Evolutionary conservation across 2,329 filamentous ascomycete genomes (phyloP), one percentile per base, ranked within the genome.

Genomic region (Neonectria ditissima): DNA sequence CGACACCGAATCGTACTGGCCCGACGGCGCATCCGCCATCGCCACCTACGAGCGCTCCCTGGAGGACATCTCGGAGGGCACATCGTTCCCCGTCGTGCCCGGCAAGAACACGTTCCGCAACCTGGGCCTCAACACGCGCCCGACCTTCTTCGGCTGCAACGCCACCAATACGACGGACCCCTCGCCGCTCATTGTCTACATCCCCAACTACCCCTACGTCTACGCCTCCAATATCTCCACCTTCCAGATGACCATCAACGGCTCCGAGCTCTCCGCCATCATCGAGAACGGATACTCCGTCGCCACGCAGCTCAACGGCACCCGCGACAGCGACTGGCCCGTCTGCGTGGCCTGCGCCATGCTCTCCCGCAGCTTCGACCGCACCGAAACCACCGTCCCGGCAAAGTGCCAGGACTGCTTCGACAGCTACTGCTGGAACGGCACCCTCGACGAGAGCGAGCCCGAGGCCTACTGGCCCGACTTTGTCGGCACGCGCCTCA

Each of bases 301-400:
- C 18, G 94, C 87, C 3, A 97, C 94, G 0, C 90, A 91, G 82
- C 93, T 87, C 55, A 97, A 98, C 80, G 87, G 85, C 53, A 94
- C 93, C 0, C 75, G 90, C 3, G 91, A 97, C 76, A 71, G 79
- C 3, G 79, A 91, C 66, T 99, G 96, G 95, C 84, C 91, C 0
- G 84, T 88, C 2, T 99, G 95, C 72, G 91, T 97, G 5, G 93
- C 90, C 22, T 99, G 96, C 79, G 96, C 95, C 5, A 89, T 97
- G 41, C 84, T 98, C 16, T 87, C 86, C 56, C 87, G 95, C 65
- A 93, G 90, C 69, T 87, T 96, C 68, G 83, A 88, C 65, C 86
- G 93, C 53, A 95, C 92, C 0, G 83, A 84, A 18, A 91, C 91
- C 0, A 66, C 80, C 0, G 84, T 94, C 1, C 95, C 95, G 0